Conservation (phyloP, 805 yeast species). For the Starmera quercuum region DNA sequence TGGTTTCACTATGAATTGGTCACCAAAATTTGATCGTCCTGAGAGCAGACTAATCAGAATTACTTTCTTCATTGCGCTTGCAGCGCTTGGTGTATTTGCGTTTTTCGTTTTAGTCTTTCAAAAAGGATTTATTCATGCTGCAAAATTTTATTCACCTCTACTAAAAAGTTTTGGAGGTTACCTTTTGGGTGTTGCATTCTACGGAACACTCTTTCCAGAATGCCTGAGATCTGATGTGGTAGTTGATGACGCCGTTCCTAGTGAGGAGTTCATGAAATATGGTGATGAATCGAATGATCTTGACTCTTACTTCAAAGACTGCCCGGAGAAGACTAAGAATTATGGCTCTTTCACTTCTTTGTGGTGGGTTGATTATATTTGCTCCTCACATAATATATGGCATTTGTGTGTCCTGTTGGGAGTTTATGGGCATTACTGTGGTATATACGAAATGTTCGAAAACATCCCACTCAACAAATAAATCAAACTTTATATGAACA, state of each 20-base stretch:
- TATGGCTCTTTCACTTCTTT: slow-evolving; percentile 40
- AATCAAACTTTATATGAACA: too few relatives aligned
- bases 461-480: slow-evolving; percentile 18
- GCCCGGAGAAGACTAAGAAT: slow-evolving; percentile 27
- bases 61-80: slow-evolving; percentile 69
- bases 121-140: slow-evolving; percentile 48
- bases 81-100: slow-evolving; percentile 67
- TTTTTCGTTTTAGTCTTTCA: slow-evolving; percentile 45
- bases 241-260: slow-evolving; percentile 37
- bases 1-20: slow-evolving; percentile 83
- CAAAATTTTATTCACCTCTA: slow-evolving; percentile 58
- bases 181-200: slow-evolving; percentile 74
- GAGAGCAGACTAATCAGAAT: slow-evolving; percentile 77
- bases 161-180: slow-evolving; percentile 70
- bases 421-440: slow-evolving; percentile 80
- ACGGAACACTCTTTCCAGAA: slow-evolving; percentile 86
- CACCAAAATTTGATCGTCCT: slow-evolving; percentile 84
- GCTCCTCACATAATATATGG: slow-evolving; percentile 88
- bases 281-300: slow-evolving; percentile 11
- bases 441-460: slow-evolving; percentile 64
- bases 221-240: slow-evolving; percentile 70
- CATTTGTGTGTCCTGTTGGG: slow-evolving; percentile 88
- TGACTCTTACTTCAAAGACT: slow-evolving; percentile 31
- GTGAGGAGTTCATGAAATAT: slow-evolving; percentile 20
- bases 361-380: slow-evolving; percentile 80